Evolutionary conservation across 2,329 filamentous ascomycete species (phyloP).

Genomic region (Ophiostoma australiae): DNA sequence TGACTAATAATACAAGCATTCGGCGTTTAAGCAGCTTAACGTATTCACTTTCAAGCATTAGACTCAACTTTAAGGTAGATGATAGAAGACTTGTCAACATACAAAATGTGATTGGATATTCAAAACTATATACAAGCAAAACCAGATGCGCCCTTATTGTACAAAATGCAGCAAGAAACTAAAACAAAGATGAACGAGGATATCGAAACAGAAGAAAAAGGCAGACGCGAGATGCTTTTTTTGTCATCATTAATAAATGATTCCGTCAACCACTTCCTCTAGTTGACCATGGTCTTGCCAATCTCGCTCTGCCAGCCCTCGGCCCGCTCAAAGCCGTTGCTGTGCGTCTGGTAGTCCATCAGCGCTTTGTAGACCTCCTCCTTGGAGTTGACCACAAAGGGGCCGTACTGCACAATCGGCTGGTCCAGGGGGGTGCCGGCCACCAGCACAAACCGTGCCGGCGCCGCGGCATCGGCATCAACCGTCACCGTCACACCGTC

Average conservation of each 20-base stretch:
- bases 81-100: not conserved
- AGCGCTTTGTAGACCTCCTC: constrained; percentile 73
- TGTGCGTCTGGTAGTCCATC: constrained; percentile 65
- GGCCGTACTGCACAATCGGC: constrained; percentile 75
- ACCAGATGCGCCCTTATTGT: not conserved
- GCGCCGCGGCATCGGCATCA: constrained; percentile 56
- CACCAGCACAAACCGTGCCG: constrained; percentile 61
- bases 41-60: not conserved
- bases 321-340: constrained; percentile 76
- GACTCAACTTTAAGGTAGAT: too few species aligned
- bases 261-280: not conserved
- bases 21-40: not conserved
- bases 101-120: not conserved
- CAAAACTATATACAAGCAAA: constrained; percentile 1
- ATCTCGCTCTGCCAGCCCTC: constrained; percentile 80
- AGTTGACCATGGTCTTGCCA: constrained; percentile 62
- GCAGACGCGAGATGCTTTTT: not conserved
- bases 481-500: constrained; percentile 71
- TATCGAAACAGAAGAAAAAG: not conserved
- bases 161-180: not conserved
- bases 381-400: constrained; percentile 70
- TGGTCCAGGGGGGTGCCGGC: constrained; percentile 77
- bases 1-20: not conserved
- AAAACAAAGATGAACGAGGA: not conserved
- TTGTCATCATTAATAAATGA: not conserved